phyloP scores from a whole-genome alignment of 2,329 filamentous ascomycete genomes.

The Alternaria longipes region DNA sequence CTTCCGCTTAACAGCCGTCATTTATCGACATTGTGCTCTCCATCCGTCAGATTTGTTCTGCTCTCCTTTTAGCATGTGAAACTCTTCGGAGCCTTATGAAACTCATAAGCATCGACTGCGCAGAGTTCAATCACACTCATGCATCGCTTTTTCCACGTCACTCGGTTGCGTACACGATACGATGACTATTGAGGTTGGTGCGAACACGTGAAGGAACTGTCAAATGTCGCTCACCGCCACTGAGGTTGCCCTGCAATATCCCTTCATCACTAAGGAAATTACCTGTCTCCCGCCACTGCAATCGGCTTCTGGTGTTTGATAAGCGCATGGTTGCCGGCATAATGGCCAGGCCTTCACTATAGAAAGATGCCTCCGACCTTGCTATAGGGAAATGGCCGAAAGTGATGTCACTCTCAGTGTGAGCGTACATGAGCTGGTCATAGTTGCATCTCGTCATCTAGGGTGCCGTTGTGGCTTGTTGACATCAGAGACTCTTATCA shows the following conservation, averaged over 20 bases:
- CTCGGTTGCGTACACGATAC: background rate
- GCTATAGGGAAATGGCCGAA: background rate
- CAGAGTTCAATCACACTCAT: background rate
- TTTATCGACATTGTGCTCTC: conserved; percentile 29
- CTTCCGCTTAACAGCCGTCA: conserved; percentile 18
- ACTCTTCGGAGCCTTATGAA: conserved; percentile 1
- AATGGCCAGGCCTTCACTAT: conserved; percentile 3
- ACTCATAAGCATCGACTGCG: conserved; percentile 5
- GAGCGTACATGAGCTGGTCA: background rate
- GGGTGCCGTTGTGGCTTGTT: background rate
- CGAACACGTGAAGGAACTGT: conserved; percentile 14
- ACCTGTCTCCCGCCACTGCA: conserved; percentile 3
- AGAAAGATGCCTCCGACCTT: background rate
- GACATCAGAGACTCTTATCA: background rate
- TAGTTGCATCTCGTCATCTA: background rate
- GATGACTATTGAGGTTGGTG: conserved; percentile 19
- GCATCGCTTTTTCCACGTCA: conserved; percentile 5
- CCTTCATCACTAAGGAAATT: conserved; percentile 27
- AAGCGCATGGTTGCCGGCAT: conserved; percentile 12
- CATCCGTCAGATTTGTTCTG: conserved; percentile 9
- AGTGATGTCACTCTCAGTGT: conserved; percentile 12
- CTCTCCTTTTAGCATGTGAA: conserved; percentile 13
- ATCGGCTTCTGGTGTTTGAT: conserved; percentile 8
- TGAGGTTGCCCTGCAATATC: conserved; percentile 18
- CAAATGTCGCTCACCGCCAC: conserved; percentile 21